Conservation (phyloP, 345 rosid species). For the Populus davidiana region DNA sequence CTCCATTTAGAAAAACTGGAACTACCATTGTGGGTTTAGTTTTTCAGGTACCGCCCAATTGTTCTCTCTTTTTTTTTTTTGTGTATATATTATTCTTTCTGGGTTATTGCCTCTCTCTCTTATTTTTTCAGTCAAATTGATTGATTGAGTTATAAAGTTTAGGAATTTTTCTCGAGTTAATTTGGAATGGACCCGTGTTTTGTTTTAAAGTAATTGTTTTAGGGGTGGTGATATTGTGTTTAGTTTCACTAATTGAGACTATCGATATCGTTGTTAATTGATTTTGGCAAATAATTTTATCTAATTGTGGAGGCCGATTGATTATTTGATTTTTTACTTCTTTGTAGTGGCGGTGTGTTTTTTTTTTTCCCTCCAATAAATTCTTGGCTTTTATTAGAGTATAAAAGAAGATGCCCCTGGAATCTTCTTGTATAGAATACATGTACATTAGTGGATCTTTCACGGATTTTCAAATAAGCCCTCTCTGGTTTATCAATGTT, state of each 20-base stretch:
- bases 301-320: neutral
- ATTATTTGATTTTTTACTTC: too few relatives aligned
- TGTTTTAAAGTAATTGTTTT: neutral
- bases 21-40: conserved; percentile 90
- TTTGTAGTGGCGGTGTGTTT: too few relatives aligned
- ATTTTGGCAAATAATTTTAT: neutral
- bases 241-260: neutral
- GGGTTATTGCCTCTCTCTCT: neutral
- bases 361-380: too few relatives aligned
- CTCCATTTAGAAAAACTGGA: conserved; percentile 77
- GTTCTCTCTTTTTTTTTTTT: neutral
- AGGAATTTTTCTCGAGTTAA: neutral
- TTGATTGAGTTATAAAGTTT: neutral
- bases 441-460: neutral
- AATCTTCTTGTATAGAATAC: neutral
- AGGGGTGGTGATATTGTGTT: neutral
- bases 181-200: neutral
- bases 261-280: neutral
- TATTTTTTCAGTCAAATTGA: neutral
- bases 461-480: too few relatives aligned
- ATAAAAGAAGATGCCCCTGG: neutral
- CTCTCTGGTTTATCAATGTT: neutral
- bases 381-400: neutral
- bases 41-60: conserved; percentile 47
- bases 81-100: neutral